Base-by-base conservation (phyloP, 345 rosid genomes). In the Gynandropsis gynandra region DNA sequence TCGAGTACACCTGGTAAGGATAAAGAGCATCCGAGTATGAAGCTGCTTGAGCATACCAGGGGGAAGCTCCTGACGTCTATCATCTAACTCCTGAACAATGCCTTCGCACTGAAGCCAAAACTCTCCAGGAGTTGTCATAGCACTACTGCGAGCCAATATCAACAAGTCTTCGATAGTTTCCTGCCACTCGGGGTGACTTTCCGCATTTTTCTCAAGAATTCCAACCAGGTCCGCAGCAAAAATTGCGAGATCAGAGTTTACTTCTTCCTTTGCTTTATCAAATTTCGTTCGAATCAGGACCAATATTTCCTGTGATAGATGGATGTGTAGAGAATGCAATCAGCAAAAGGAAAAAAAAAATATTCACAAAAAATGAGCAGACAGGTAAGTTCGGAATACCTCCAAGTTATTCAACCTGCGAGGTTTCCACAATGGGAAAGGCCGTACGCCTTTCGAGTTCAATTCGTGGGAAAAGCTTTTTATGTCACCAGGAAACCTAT, bases 31-130 rank as follows among this genome's bases (percentile, higher is more conserved):
- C 67, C 78, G 77, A 10, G 99, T 93, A 69, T 88, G 83, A 48
- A 93, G 97, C 75, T 83, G 90, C 82, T 88, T 88, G 64, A 93
- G 75, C 60, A 49, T 80, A 19, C 99, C 97, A 3, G 83, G 85
- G 48, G 97, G 85, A 77, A 76, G 87, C 73, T 93, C 99, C 69
- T 93, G 99, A 46, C 99, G 97, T 64, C 76, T 85, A 72, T 93
- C 97, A 75, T 85, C 99, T 67, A 93, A 67, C 54, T 93, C 99
- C 74, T 93, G 99, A 57, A 93, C 99, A 71, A 88, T 88, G 60
- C 95, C 83, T 76, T 93, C 99, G 70, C 99, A 93, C 63, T 85
- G 97, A 70, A 88, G 97, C 99, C 99, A 93, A 69, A 93, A 93
- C 61, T 93, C 97, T 66, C 87, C 86, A 54, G 99, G 83, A 32